phyloP scores from a whole-genome alignment of 306 rosid genomes.

The Alnus rubra region DNA sequence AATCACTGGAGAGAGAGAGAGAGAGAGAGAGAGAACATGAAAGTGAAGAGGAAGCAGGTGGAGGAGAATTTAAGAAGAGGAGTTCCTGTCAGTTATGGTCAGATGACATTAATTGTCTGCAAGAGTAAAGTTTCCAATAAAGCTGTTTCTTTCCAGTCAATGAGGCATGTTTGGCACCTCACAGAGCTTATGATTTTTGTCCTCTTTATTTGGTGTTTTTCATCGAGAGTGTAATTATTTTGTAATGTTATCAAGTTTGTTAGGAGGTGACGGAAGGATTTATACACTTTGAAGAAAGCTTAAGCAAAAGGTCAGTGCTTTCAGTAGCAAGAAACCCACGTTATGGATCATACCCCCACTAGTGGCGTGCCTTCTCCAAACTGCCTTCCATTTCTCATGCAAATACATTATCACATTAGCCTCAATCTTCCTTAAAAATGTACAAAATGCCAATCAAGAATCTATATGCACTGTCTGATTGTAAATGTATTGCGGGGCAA shows the following conservation, averaged over 20 bases:
- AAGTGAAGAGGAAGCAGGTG: constrained; percentile 20
- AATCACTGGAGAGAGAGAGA: constrained; percentile 1
- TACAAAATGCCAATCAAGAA: not conserved
- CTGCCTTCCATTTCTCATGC: not conserved
- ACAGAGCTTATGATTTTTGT: constrained; percentile 11
- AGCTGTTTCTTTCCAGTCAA: constrained; percentile 12
- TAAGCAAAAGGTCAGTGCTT: constrained; percentile 8
- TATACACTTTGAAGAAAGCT: not conserved
- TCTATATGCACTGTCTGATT: not conserved
- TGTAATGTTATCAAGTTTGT: constrained; percentile 17
- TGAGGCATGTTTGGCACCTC: constrained; percentile 17
- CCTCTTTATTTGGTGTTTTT: not conserved
- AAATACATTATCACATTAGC: not conserved
- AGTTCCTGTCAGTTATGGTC: not conserved
- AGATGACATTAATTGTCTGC: not conserved
- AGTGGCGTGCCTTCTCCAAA: constrained; percentile 4
- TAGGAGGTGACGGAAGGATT: constrained; percentile 22
- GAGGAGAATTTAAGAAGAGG: constrained; percentile 21
- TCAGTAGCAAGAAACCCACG: not conserved
- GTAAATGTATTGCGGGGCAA: not conserved
- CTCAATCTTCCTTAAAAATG: not conserved
- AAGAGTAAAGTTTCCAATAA: constrained; percentile 17
- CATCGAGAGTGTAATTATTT: constrained; percentile 5
- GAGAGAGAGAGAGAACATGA: constrained; percentile 7
- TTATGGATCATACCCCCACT: not conserved